These are phyloP conservation scores for Aspergillaceae sp. DNA, from an alignment of 2,329 filamentous ascomycete species.

Conservation along the genomic window DNA sequence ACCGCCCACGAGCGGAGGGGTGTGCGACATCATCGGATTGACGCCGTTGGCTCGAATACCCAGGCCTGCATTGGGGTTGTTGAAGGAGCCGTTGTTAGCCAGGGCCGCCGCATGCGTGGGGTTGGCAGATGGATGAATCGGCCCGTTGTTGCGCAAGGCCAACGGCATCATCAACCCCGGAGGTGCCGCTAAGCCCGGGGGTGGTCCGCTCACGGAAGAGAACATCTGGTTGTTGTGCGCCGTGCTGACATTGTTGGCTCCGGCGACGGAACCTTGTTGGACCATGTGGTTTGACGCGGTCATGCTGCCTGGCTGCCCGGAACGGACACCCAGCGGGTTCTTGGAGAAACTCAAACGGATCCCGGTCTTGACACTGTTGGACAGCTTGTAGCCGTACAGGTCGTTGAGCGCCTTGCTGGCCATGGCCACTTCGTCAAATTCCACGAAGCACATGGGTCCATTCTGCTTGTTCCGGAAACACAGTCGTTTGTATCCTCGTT, in stretches of 20 bases:
- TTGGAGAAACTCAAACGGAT: constrained; percentile 96
- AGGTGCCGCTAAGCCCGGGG: constrained; percentile 69
- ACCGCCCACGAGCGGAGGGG: constrained; percentile 21
- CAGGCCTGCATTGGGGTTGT: constrained; percentile 26
- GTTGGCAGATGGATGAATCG: constrained; percentile 23
- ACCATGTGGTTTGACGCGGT: constrained; percentile 43
- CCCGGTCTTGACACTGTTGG: constrained; percentile 88
- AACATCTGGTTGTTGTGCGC: constrained; percentile 53
- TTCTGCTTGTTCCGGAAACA: constrained; percentile 94
- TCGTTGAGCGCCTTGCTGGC: constrained; percentile 87
- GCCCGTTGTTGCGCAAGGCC: constrained; percentile 23
- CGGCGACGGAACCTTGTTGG: constrained; percentile 45
- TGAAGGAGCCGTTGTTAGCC: constrained; percentile 25
- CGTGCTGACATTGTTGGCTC: constrained; percentile 47
- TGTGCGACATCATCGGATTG: constrained; percentile 23
- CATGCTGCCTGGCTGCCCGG: constrained; percentile 55
- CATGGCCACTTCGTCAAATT: constrained; percentile 88
- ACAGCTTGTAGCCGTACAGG: constrained; percentile 75
- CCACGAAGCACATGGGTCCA: constrained; percentile 97
- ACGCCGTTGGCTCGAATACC: constrained; percentile 30
- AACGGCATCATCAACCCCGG: constrained; percentile 53
- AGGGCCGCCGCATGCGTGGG: constrained; percentile 18
- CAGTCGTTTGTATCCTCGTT: constrained; percentile 88
- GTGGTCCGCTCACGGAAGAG: constrained; percentile 63
- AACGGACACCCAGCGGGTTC: constrained; percentile 87